Evolutionary conservation across 2,329 filamentous ascomycete genomes (phyloP), one percentile per base, ranked within the genome.

Genomic region (Xylariales sp.): DNA sequence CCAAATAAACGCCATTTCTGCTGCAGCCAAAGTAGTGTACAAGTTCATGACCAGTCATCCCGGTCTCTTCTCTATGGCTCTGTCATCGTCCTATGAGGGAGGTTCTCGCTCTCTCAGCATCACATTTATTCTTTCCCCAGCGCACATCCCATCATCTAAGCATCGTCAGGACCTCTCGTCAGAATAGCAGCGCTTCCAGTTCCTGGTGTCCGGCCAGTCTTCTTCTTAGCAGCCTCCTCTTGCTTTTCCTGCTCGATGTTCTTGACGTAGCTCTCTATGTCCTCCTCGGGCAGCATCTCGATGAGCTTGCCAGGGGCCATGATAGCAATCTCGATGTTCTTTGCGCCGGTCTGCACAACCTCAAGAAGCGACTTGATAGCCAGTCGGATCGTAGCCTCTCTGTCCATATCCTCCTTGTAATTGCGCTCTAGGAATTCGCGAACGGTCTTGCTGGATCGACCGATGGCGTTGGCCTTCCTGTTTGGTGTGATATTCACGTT

Each of bases 191-290:
- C 81, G 50, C 69, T 81, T 32, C 81, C 82, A 34, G 76, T 79
- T 41, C 81, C 83, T n/a, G 81, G 76, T 44, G 79, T 77, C 52
- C 83, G 75, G 42, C 86, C 85, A 30, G 80, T 86, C 82, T 95
- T 94, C 83, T 95, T 95, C 78, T 89, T 95, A 28, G 88, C 88
- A 17, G 91, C 91, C 72, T 98, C 93, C 66, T 97, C 93, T 62
- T 95, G 90, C 78, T 98, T 98, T 78, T 98, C 94, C 56, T 90
- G 86, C 74, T 98, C 95, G 64, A 98, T 98, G 66, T 81, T 93
- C 81, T 97, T 97, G 59, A 98, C 94, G 59, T 95, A 96, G 53
- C 80, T 79, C 74, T 98, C 93, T 57, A 98, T 98, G 57, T 95
- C 88, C 63, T 97, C 91, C 21, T 91, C 85, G 3, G 89, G 88